These are phyloP conservation scores for Leavenworthia alabamica DNA, from an alignment of 345 rosid genomes.

Conservation along the genomic window DNA sequence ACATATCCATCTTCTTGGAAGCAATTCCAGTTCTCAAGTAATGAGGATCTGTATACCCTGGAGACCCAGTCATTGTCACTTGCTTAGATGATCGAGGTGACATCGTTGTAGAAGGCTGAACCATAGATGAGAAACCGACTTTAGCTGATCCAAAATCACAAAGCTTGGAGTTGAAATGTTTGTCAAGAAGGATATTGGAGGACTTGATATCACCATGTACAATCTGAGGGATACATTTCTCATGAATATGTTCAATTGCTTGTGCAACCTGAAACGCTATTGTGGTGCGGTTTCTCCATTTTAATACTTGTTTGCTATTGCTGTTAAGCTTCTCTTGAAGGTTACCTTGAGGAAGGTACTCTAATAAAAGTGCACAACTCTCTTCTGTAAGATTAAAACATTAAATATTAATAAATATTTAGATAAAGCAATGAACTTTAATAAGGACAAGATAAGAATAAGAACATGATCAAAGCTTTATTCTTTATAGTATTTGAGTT, in stretches of 20 bases:
- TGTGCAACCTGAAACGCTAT: constrained; percentile 64
- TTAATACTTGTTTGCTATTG: constrained; percentile 31
- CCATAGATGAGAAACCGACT: constrained; percentile 71
- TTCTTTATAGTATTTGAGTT: constrained; percentile 15
- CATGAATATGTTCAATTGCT: constrained; percentile 76
- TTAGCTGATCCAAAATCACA: constrained; percentile 86
- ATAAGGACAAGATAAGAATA: constrained; percentile 23
- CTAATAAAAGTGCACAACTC: constrained; percentile 64
- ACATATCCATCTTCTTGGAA: constrained; percentile 77
- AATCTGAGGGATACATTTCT: constrained; percentile 59
- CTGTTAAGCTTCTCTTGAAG: constrained; percentile 64
- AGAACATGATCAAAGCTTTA: neutral
- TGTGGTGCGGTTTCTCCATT: constrained; percentile 54
- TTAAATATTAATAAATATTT: too few species aligned
- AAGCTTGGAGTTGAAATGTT: constrained; percentile 58
- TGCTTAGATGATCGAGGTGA: constrained; percentile 34
- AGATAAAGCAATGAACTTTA: neutral
- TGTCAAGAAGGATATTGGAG: constrained; percentile 70
- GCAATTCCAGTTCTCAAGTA: constrained; percentile 73
- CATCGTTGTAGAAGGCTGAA: constrained; percentile 33
- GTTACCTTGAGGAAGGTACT: constrained; percentile 61
- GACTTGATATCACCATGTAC: constrained; percentile 84
- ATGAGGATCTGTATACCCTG: constrained; percentile 85
- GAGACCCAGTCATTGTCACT: constrained; percentile 72
- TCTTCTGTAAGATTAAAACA: too few species aligned